phyloP scores from a whole-genome alignment of 768 basidiomycete genomes.

The Phanerochaete sordida region DNA sequence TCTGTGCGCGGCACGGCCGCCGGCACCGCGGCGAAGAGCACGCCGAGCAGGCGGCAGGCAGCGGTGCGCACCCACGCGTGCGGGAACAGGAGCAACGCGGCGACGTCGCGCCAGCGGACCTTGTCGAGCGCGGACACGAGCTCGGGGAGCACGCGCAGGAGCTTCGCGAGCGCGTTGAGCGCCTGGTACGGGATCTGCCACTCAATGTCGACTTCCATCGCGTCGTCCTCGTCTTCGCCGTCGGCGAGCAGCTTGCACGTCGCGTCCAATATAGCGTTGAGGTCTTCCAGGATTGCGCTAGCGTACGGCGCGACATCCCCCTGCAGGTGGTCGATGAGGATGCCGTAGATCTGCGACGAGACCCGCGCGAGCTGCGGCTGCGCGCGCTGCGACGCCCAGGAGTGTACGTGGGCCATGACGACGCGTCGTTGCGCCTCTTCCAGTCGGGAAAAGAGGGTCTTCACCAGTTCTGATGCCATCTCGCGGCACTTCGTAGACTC shows the following conservation, averaged over 20 bases:
- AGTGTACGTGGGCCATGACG: constrained; percentile 68
- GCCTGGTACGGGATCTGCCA: constrained; percentile 87
- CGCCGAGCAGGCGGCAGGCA: constrained; percentile 71
- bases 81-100: constrained; percentile 74
- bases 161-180: constrained; percentile 61
- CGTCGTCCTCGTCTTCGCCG: constrained; percentile 29
- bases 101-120: constrained; percentile 62
- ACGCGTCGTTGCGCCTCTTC: constrained; percentile 52
- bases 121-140: constrained; percentile 39
- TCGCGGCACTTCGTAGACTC: constrained; percentile 86
- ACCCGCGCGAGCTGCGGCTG: constrained; percentile 67
- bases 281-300: constrained; percentile 50
- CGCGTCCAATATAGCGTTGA: constrained; percentile 44
- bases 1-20: constrained; percentile 33
- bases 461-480: constrained; percentile 82
- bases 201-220: constrained; percentile 46
- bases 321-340: constrained; percentile 69
- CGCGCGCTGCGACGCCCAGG: constrained; percentile 68
- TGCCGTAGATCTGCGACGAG: constrained; percentile 78
- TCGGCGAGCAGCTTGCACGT: constrained; percentile 40
- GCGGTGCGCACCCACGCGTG: constrained; percentile 93
- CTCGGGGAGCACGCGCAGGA: constrained; percentile 54
- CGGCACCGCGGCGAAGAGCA: constrained; percentile 57
- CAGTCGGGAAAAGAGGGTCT: constrained; percentile 67
- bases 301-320: constrained; percentile 43